These are phyloP conservation scores for Aspergillus olivimuriae DNA, from an alignment of 495 filamentous ascomycete species.

Conservation along the genomic window DNA sequence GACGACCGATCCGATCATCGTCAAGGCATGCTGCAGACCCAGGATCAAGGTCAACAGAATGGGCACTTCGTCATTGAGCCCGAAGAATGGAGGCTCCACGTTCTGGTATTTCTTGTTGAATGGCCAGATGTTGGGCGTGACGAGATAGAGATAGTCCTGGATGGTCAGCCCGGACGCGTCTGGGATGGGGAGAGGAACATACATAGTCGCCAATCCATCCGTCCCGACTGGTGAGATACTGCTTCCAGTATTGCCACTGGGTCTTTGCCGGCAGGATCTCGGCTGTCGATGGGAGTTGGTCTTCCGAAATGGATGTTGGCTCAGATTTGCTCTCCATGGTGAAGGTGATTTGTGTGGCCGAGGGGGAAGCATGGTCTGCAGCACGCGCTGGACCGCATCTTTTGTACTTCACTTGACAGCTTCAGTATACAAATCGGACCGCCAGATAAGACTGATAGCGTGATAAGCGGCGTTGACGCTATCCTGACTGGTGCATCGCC, in stretches of 20 bases:
- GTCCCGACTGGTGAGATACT: conserved; percentile 3
- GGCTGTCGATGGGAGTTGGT: neutral
- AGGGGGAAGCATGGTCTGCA: too few relatives aligned
- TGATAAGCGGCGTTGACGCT: too few relatives aligned
- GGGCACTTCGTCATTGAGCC: conserved; percentile 72
- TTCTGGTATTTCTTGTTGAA: conserved; percentile 59
- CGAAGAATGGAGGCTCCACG: conserved; percentile 70
- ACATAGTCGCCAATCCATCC: conserved; percentile 11
- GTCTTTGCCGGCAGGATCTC: neutral
- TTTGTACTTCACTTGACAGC: too few relatives aligned
- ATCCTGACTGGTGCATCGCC: too few relatives aligned
- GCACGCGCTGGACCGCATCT: neutral
- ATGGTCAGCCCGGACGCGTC: too few relatives aligned
- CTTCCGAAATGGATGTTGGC: conserved; percentile 1
- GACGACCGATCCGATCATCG: conserved; percentile 52
- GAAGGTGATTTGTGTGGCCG: too few relatives aligned
- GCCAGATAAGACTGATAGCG: too few relatives aligned
- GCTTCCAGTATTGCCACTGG: conserved; percentile 3
- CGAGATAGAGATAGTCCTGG: conserved; percentile 63
- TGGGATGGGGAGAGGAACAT: neutral
- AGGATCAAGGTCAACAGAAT: conserved; percentile 64
- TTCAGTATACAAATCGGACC: too few relatives aligned
- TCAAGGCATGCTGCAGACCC: conserved; percentile 57
- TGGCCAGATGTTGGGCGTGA: conserved; percentile 66
- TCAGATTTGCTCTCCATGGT: conserved; percentile 4